Evolutionary conservation across 768 basidiomycete species (phyloP).

Genomic region (Clitopilus passeckerianus): DNA sequence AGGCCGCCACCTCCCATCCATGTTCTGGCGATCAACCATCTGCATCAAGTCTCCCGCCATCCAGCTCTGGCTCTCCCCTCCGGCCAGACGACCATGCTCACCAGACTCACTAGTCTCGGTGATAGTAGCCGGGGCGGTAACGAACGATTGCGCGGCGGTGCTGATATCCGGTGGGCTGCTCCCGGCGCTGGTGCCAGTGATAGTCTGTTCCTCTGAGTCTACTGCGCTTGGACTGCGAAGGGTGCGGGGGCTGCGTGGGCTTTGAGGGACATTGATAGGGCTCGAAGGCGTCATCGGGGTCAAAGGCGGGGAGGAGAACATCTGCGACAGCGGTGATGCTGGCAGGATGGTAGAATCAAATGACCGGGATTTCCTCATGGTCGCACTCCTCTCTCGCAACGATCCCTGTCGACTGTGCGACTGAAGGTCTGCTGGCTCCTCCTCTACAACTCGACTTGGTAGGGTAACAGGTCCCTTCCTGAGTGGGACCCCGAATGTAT

Average conservation of each 20-base stretch:
- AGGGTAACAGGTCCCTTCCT: slow-evolving; percentile 31
- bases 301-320: slow-evolving; percentile 7
- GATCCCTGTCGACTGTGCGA: background rate
- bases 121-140: slow-evolving; percentile 60
- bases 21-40: slow-evolving; percentile 35
- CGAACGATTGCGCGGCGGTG: slow-evolving; percentile 64
- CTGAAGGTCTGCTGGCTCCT: slow-evolving; percentile 7
- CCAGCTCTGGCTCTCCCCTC: slow-evolving; percentile 39
- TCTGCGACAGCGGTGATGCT: slow-evolving; percentile 12
- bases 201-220: background rate
- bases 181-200: slow-evolving; percentile 5
- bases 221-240: background rate
- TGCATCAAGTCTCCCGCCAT: slow-evolving; percentile 28
- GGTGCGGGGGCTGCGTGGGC: background rate
- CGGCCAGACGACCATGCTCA: background rate
- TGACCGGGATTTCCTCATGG: slow-evolving; percentile 9
- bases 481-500: slow-evolving; percentile 55
- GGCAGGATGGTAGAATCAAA: slow-evolving; percentile 9
- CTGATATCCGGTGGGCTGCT: slow-evolving; percentile 58
- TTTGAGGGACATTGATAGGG: slow-evolving; percentile 17
- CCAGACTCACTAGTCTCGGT: slow-evolving; percentile 49
- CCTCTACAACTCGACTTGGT: slow-evolving; percentile 6
- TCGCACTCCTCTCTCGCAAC: background rate
- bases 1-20: slow-evolving; percentile 25
- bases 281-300: slow-evolving; percentile 12